Evolutionary conservation across 805 yeast species (phyloP).

Genomic region (Yamadazyma philogaea): DNA sequence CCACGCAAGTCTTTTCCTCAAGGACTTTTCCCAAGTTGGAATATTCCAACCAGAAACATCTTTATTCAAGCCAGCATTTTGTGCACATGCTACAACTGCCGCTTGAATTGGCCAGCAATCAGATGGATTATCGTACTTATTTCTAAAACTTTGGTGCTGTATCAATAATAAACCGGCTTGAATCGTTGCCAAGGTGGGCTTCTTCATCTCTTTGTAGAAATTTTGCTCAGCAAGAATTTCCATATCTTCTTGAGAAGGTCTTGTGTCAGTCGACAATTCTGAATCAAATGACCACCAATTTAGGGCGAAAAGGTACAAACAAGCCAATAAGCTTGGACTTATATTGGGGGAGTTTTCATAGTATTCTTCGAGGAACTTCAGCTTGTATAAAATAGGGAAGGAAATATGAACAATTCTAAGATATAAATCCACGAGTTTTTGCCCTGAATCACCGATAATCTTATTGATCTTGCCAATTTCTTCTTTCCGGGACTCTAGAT

Average conservation of each 20-base stretch:
- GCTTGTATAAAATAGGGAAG: conserved; percentile 85
- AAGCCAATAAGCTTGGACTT: conserved; percentile 84
- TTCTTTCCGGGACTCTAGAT: conserved; percentile 15
- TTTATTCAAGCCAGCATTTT: conserved; percentile 82
- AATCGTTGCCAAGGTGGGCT: conserved; percentile 86
- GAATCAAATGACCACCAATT: conserved; percentile 95
- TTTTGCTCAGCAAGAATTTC: conserved; percentile 53
- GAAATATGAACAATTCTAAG: conserved; percentile 86
- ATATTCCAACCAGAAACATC: conserved; percentile 87
- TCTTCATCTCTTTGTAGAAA: conserved; percentile 69
- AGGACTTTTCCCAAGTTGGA: conserved; percentile 90
- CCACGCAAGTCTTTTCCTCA: conserved; percentile 88
- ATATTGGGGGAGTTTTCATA: conserved; percentile 66
- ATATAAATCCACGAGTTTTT: conserved; percentile 69
- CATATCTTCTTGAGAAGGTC: conserved; percentile 62
- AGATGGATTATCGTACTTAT: conserved; percentile 13
- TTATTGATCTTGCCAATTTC: conserved; percentile 80
- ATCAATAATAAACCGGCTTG: conserved; percentile 81
- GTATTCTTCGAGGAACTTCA: conserved; percentile 85
- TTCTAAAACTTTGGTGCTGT: conserved; percentile 52
- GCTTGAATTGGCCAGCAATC: conserved; percentile 70
- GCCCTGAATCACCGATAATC: conserved; percentile 85
- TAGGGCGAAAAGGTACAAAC: conserved; percentile 81
- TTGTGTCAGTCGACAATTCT: conserved; percentile 63
- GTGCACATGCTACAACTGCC: conserved; percentile 81